Evolutionary conservation across 73 alveolate genomes (phyloP).

Genomic region (Uronychia binucleata): DNA sequence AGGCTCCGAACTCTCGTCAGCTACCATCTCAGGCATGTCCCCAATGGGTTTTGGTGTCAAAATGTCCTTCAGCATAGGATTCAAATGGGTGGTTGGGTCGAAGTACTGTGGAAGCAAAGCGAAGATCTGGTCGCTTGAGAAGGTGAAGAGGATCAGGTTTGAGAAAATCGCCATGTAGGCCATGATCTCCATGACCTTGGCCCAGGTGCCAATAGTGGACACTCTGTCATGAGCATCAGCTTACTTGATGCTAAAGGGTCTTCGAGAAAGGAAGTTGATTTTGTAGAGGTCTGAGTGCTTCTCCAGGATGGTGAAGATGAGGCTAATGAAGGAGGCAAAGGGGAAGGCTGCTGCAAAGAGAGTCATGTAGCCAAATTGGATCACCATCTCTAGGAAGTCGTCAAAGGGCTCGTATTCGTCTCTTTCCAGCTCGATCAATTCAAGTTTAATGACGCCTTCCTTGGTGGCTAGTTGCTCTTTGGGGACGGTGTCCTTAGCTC

Average conservation of each 20-base stretch:
- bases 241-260: constrained; percentile 45
- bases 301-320: constrained; percentile 67
- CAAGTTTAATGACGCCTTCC: background rate
- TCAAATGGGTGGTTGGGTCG: background rate
- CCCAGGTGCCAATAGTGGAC: constrained; percentile 57
- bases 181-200: constrained; percentile 43
- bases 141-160: constrained; percentile 52
- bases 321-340: constrained; percentile 55
- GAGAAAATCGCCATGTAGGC: constrained; percentile 43
- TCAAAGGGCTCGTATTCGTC: constrained; percentile 62
- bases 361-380: constrained; percentile 77
- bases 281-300: constrained; percentile 70
- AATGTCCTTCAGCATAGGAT: background rate
- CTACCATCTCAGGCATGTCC: background rate
- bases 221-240: background rate
- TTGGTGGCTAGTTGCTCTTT: background rate
- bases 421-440: constrained; percentile 31
- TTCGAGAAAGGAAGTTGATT: constrained; percentile 43
- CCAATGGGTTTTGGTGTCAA: background rate
- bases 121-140: constrained; percentile 10
- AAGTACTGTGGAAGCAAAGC: background rate
- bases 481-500: background rate
- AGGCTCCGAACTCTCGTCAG: too few relatives aligned
- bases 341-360: constrained; percentile 59
- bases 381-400: constrained; percentile 64